phyloP scores from a whole-genome alignment of 495 filamentous ascomycete species.

The Podospora appendiculata region DNA sequence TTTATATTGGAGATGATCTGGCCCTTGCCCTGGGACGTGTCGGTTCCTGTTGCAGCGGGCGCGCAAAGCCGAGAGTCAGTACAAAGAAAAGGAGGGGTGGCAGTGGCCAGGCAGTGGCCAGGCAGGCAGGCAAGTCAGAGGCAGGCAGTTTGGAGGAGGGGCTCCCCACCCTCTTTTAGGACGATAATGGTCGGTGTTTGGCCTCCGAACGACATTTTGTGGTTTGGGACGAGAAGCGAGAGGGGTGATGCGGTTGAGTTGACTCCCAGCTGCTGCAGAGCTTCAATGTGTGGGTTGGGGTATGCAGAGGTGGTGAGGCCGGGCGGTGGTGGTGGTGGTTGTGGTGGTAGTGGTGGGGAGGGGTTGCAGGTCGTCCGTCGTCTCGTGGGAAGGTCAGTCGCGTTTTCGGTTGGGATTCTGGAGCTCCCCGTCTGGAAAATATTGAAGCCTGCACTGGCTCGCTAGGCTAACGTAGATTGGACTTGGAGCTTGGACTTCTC shows the following conservation, averaged over 20 bases:
- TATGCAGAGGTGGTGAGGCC: background rate
- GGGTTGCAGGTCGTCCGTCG: too few relatives aligned
- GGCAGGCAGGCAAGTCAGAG: background rate
- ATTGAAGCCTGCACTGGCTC: conserved; percentile 7
- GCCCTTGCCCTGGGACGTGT: conserved; percentile 92
- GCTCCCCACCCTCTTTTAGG: conserved; percentile 81
- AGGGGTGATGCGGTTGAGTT: background rate
- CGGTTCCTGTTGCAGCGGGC: conserved; percentile 59
- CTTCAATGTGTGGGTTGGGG: background rate
- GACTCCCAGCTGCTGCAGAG: background rate
- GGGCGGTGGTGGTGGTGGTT: background rate
- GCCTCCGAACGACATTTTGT: conserved; percentile 87
- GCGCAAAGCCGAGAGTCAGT: conserved; percentile 13
- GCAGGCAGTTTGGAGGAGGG: conserved; percentile 30
- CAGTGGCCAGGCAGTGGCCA: background rate
- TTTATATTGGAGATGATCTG: conserved; percentile 99
- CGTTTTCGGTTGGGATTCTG: background rate
- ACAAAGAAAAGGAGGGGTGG: conserved; percentile 1
- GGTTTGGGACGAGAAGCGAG: background rate
- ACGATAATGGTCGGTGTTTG: conserved; percentile 98
- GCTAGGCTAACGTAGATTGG: background rate
- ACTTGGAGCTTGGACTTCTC: background rate
- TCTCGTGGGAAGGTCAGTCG: background rate
- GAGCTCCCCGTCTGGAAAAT: conserved; percentile 4
- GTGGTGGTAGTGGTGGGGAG: background rate